Base-by-base conservation (phyloP, 225 moss, liverwort and hornwort genomes). In the Polytrichum formosum region DNA sequence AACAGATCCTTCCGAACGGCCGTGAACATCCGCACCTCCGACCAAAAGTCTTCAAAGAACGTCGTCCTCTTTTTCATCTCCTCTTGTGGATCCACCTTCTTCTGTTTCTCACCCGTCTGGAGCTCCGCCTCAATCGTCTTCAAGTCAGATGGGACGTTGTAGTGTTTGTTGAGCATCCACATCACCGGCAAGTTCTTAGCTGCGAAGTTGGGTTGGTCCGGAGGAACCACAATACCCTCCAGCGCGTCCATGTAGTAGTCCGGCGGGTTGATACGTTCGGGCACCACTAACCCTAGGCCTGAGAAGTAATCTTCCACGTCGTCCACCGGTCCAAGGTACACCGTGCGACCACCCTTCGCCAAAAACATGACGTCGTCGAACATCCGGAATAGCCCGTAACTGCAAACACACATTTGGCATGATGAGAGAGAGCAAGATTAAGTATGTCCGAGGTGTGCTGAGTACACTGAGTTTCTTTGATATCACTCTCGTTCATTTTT, bases 331-430 rank as follows among this genome's bases (percentile, higher is more conserved):
- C 96, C 96, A 31, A 93, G 60, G 58, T 96, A 96, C 23, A 90
- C 91, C 1, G 91, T 92, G 65, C 81, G 90, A 19, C 96, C 96
- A 7, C 86, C 91, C 29, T 90, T 93, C 6, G 96, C 93, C 68
- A 96, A 46, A 73, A 96, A 78, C 91, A 93, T 89, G 53, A 96
- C 96, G 56, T 96, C 96, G 74, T 96, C 93, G 76, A 96, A 96
- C 93, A 93, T 92, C 73, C 76, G 74, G 71, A 96, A 96, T 22
- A 96, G 77, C 26, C 91, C 96, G 62, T 93, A 93, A 76, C 96
- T 96, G 84, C 75, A 76, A 29, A 18, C 61, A 54, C 61, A 54
- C 71, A 30, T 53, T 68, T 53, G 23, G 54, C 65, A 58, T 46
- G 13, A 46, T 46, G 16, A 46, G 13, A 46, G 2, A 10, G 46